Evolutionary conservation across 2,329 filamentous ascomycete species (phyloP).

Genomic region (Trichoderma sp.): DNA sequence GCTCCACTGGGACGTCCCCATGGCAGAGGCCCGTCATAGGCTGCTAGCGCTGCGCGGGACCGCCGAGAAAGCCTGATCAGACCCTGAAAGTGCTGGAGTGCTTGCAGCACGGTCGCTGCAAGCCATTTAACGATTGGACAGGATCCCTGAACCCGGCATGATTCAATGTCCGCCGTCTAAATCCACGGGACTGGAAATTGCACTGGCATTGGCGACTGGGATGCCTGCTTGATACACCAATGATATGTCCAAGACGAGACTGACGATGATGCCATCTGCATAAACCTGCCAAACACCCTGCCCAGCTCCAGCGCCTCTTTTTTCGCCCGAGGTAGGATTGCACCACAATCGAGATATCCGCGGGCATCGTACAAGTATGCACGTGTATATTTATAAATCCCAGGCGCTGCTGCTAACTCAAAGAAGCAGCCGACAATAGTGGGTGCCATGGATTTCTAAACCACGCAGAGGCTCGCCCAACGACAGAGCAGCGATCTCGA

Average conservation of each 20-base stretch:
- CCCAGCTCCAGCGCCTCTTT: background rate
- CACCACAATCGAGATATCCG: background rate
- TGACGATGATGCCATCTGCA: background rate
- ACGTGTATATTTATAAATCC: background rate
- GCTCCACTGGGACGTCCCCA: conserved; percentile 9
- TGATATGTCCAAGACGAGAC: background rate
- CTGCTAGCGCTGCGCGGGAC: conserved; percentile 8
- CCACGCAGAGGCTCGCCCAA: background rate
- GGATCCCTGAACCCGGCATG: background rate
- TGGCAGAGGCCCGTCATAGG: background rate
- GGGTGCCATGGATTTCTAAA: background rate
- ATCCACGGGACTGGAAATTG: background rate
- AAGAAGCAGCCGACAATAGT: background rate
- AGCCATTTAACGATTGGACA: conserved; percentile 9
- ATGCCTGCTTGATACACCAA: background rate
- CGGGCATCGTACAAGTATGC: background rate
- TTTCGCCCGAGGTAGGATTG: background rate
- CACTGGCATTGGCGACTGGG: background rate
- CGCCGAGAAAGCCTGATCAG: background rate
- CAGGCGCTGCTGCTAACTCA: background rate
- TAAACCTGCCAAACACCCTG: background rate
- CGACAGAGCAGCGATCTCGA: background rate
- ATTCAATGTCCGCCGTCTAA: background rate
- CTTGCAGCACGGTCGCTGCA: conserved; percentile 15
- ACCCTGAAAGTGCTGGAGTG: conserved; percentile 8